These are phyloP conservation scores for Colletotrichum sp. DNA, from an alignment of 2,329 filamentous ascomycete species.

Conservation along the genomic window DNA sequence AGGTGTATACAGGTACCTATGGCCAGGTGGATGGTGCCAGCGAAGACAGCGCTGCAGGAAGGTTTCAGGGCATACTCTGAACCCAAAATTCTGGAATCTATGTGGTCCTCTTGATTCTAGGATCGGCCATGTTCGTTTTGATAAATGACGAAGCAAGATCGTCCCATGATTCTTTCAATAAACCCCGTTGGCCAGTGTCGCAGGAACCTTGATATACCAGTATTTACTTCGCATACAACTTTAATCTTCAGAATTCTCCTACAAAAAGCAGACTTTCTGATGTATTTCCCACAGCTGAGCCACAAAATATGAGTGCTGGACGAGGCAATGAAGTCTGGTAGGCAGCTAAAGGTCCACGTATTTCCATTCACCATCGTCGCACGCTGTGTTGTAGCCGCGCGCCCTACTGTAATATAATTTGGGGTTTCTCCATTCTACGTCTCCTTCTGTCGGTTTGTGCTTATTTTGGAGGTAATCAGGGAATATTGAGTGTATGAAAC, in stretches of 20 bases:
- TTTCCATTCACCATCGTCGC: neutral
- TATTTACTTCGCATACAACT: neutral
- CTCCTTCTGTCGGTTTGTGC: neutral
- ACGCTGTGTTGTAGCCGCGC: accelerated
- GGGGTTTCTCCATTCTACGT: neutral
- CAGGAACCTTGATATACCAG: neutral
- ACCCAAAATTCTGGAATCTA: accelerated
- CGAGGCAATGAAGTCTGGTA: neutral
- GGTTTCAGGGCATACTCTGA: neutral
- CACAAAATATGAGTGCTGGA: no score
- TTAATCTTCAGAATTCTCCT: accelerated
- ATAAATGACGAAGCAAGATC: accelerated
- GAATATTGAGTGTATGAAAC: neutral
- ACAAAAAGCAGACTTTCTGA: accelerated
- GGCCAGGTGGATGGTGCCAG: neutral
- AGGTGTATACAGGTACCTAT: no score
- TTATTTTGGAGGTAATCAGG: neutral
- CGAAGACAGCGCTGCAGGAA: accelerated
- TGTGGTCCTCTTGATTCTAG: neutral
- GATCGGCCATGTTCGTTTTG: no score
- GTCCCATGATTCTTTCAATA: neutral
- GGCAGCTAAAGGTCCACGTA: neutral
- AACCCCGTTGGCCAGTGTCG: no score
- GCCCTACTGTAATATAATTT: accelerated
- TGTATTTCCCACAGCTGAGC: accelerated